Base-by-base conservation (phyloP, 2,329 filamentous ascomycete genomes). In the Pseudocercospora musae region DNA sequence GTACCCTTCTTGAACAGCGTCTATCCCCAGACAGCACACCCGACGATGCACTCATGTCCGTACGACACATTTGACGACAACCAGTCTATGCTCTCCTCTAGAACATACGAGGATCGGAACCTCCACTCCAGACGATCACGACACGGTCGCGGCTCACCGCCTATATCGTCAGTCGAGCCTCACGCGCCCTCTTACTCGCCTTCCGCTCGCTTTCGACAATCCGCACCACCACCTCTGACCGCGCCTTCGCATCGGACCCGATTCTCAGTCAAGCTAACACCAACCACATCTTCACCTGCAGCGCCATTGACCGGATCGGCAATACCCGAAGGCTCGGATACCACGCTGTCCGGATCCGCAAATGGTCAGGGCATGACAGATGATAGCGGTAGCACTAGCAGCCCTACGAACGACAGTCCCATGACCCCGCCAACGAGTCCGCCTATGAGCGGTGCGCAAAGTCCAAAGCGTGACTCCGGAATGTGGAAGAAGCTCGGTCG, bases 1-100 rank as follows among this genome's bases (percentile, higher is more conserved):
- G 88, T 96, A 0, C 93, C 94, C 0, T 99, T 98, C 74, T 83
- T 98, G 58, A 94, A 96, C 76, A 85, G 82, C 65, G 78, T 82
- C 53, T 81, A 81, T 62, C 78, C 80, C 1, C 79, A 82, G 49
- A 78, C 79, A 31, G 79, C 83, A n/a, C 69, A 74, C 46, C 77
- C 80, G 50, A 74, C 72, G 49, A 67, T 75, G 44, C 73, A 74
- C 49, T 68, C 76, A 70, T 75, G 78, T 73, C 65, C 76, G 66
- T 73, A 79, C 75, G 72, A 82, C 73, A 69, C 77, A 70, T 69
- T 78, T 72, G 65, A 68, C 13, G 71, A 73, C 20, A 69, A 62
- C 61, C 57, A 71, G 8, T 62, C 66, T 23, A 63, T 67, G 56
- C 57, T 67, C 25, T 49, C 44, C 13, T 76, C 76, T 13, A 74